Evolutionary conservation across 768 basidiomycete species (phyloP).

Genomic region (Sutorius australiensis): DNA sequence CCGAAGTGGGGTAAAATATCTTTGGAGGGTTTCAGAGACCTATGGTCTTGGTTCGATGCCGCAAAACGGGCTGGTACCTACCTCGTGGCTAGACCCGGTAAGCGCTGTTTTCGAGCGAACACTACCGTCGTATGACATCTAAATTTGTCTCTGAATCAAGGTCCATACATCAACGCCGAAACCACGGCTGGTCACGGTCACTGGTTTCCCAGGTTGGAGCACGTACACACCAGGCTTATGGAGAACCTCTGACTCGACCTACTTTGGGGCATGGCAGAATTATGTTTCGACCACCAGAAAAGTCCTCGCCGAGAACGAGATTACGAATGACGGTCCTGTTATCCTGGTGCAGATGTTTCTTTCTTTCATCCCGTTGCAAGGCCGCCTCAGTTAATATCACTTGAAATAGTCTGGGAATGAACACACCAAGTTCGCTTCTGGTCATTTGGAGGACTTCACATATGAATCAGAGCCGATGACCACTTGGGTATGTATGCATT

Average conservation of each 20-base stretch:
- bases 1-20: conserved; percentile 48
- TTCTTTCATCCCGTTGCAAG: conserved; percentile 32
- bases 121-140: background rate
- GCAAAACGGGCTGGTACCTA: conserved; percentile 28
- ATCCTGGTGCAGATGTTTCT: conserved; percentile 28
- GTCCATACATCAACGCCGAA: conserved; percentile 30
- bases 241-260: conserved; percentile 48
- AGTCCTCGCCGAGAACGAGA: conserved; percentile 51
- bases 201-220: conserved; percentile 57
- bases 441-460: conserved; percentile 41
- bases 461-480: conserved; percentile 39
- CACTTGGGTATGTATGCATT: conserved; percentile 18
- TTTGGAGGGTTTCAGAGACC: conserved; percentile 44
- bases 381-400: background rate
- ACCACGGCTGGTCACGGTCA: conserved; percentile 36
- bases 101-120: background rate
- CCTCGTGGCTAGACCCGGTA: conserved; percentile 27
- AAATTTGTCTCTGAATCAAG: conserved; percentile 4
- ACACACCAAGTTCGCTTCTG: conserved; percentile 35
- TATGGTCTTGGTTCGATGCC: conserved; percentile 29
- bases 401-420: conserved; percentile 50
- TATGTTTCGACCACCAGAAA: conserved; percentile 50
- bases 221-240: conserved; percentile 49
- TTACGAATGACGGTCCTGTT: conserved; percentile 59
- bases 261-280: conserved; percentile 48